Conservation (phyloP, 1,284 basidiomycete species). For the Lentinula novae-zelandiae region DNA sequence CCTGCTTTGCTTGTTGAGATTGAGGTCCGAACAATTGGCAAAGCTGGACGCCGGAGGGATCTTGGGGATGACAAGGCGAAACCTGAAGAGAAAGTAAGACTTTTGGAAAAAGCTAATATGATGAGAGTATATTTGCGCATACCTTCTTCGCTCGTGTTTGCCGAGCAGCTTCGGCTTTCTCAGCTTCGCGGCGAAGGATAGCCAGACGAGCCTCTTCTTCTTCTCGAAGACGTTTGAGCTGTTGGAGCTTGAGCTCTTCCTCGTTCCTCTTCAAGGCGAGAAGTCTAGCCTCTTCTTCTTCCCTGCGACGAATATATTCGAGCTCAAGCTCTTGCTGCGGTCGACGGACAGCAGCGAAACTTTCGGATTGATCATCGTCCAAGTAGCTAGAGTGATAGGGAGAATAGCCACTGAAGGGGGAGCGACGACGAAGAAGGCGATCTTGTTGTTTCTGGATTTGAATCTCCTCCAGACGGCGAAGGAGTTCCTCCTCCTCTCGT, state of each 20-base stretch:
- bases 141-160: neutral
- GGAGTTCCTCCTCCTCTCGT: slow-evolving; percentile 29
- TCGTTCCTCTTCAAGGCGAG: slow-evolving; percentile 9
- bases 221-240: slow-evolving; percentile 4
- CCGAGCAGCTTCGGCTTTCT: neutral
- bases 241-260: slow-evolving; percentile 9
- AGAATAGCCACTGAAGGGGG: neutral
- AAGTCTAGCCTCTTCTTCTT: slow-evolving; percentile 13
- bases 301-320: slow-evolving; percentile 15
- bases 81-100: neutral
- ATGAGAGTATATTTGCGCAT: neutral
- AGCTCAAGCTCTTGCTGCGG: slow-evolving; percentile 15
- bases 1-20: neutral
- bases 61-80: neutral
- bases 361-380: slow-evolving; percentile 21
- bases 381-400: slow-evolving; percentile 14
- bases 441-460: slow-evolving; percentile 24
- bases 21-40: neutral
- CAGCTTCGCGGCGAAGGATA: neutral
- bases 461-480: slow-evolving; percentile 27
- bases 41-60: neutral
- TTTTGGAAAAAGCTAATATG: neutral
- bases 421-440: slow-evolving; percentile 7
- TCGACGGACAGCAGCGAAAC: slow-evolving; percentile 5
- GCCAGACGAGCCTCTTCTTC: slow-evolving; percentile 8